A percentile compares a stretch with the other conserved stretches of the same genome.
These are phyloP conservation scores for Cyclocybe cylindracea DNA, from an alignment of 768 basidiomycete species.

Conservation along the genomic window DNA sequence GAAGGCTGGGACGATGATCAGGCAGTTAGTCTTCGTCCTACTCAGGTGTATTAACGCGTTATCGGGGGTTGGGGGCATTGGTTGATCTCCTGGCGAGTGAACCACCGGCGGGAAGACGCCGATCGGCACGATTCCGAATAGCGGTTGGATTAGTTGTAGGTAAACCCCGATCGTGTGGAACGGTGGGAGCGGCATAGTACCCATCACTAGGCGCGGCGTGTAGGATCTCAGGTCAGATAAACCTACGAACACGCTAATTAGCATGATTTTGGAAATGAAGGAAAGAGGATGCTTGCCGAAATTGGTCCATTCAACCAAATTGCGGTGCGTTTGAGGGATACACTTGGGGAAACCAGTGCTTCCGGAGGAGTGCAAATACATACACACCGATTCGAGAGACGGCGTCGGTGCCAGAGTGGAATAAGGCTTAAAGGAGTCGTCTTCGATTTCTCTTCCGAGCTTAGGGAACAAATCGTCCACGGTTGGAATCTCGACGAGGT, in stretches of 20 bases:
- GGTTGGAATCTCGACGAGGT: conserved; percentile 32
- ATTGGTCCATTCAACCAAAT: conserved; percentile 31
- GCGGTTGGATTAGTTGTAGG: conserved; percentile 29
- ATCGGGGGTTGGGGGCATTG: conserved; percentile 31
- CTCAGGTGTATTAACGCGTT: conserved; percentile 33
- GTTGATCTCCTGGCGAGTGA: conserved; percentile 19
- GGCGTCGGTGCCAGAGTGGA: conserved; percentile 6
- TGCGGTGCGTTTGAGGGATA: conserved; percentile 33
- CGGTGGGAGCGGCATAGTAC: conserved; percentile 33
- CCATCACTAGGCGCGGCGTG: conserved; percentile 21
- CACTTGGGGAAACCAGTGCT: conserved; percentile 49
- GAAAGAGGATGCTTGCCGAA: conserved; percentile 27
- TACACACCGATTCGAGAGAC: conserved; percentile 20
- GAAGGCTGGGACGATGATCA: conserved; percentile 38
- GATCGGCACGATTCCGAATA: conserved; percentile 23
- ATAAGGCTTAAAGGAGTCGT: conserved; percentile 28
- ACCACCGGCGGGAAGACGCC: conserved; percentile 34
- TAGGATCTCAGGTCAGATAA: not conserved
- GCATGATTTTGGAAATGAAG: not conserved
- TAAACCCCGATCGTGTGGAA: conserved; percentile 38
- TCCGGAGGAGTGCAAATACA: conserved; percentile 51
- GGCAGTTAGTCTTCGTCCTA: conserved; percentile 22
- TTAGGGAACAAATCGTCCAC: conserved; percentile 36
- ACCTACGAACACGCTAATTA: not conserved
- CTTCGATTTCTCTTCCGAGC: conserved; percentile 31